Conservation (phyloP, 345 rosid genomes). For the Eutrema yunnanense region DNA sequence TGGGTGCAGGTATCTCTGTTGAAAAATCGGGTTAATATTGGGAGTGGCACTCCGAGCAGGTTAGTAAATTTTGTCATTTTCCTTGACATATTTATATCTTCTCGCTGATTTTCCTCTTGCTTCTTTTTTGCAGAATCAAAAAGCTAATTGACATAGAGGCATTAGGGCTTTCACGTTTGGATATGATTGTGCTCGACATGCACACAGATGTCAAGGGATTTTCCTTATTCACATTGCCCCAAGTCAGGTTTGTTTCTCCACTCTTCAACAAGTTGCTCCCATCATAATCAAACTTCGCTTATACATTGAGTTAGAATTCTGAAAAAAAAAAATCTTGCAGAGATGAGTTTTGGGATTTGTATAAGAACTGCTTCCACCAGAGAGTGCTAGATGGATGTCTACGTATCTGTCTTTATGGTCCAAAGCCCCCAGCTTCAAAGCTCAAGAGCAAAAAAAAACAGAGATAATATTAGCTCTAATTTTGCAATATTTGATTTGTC, state of each 20-base stretch:
- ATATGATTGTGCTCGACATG: conserved; percentile 57
- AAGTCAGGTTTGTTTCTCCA: conserved; percentile 59
- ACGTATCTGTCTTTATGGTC: conserved; percentile 66
- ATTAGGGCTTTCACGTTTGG: conserved; percentile 66
- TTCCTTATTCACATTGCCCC: conserved; percentile 77
- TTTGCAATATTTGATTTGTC: neutral
- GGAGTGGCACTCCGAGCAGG: conserved; percentile 93
- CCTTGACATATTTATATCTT: neutral
- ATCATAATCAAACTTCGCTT: neutral
- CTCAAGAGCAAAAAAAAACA: conserved; percentile 26
- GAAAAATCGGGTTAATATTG: conserved; percentile 73
- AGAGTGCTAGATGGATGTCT: conserved; percentile 46
- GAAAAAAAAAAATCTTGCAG: conserved; percentile 33
- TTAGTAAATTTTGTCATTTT: conserved; percentile 15
- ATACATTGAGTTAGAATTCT: neutral
- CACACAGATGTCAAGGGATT: conserved; percentile 69
- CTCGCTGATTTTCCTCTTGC: neutral
- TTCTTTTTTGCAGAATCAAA: conserved; percentile 46
- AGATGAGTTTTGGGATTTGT: conserved; percentile 88
- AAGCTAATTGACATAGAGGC: conserved; percentile 76
- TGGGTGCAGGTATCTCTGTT: conserved; percentile 54
- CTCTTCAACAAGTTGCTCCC: neutral
- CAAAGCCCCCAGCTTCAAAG: conserved; percentile 34
- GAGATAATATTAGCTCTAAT: neutral
- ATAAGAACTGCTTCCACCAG: conserved; percentile 61